Evolutionary conservation across 768 basidiomycete species (phyloP).

Genomic region (Podaxis sp.): DNA sequence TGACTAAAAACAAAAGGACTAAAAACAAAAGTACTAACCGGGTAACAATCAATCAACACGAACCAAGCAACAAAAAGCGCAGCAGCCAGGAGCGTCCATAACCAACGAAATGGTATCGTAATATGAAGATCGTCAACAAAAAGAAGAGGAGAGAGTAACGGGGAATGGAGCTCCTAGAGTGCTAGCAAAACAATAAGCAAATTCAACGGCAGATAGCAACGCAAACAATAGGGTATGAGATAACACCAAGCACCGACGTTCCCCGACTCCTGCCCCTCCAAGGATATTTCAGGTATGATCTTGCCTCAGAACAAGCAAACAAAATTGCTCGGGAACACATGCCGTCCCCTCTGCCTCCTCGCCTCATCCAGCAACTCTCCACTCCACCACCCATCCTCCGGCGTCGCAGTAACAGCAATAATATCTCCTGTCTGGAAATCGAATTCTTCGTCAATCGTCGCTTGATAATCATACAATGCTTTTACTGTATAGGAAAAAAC

Average conservation of each 20-base stretch:
- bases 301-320: constrained; percentile 68
- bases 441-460: constrained; percentile 90
- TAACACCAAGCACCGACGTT: neutral
- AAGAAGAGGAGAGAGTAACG: neutral
- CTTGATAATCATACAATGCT: constrained; percentile 85
- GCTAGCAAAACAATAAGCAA: constrained; percentile 5
- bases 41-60: neutral
- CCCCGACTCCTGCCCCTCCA: neutral
- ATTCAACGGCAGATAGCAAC: constrained; percentile 1
- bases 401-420: constrained; percentile 91
- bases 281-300: neutral
- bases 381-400: constrained; percentile 98
- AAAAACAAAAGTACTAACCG: neutral
- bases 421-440: constrained; percentile 95
- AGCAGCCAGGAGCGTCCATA: constrained; percentile 21
- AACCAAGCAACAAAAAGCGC: constrained; percentile 18
- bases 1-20: neutral
- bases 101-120: constrained; percentile 17
- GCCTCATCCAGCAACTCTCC: constrained; percentile 82
- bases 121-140: neutral
- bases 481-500: constrained; percentile 53
- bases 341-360: constrained; percentile 65
- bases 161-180: constrained; percentile 7
- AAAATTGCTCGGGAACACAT: constrained; percentile 89
- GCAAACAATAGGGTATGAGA: neutral